Percentiles rank a stretch among this genome's conserved stretches.
Evolutionary conservation across 2,329 filamentous ascomycete genomes (phyloP).

Genomic region (Hymenoscyphus occultus): DNA sequence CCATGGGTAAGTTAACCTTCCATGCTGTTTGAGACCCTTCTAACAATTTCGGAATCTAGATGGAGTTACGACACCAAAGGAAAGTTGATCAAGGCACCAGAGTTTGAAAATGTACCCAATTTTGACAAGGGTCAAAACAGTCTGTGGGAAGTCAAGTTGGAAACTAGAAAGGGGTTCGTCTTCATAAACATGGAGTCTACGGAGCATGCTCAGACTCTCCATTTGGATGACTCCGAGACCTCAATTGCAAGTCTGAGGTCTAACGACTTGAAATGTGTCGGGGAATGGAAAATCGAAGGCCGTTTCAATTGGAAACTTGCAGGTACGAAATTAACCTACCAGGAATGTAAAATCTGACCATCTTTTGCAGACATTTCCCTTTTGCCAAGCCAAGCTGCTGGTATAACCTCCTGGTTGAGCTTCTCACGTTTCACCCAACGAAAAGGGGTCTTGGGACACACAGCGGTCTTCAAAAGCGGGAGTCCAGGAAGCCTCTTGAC

Average conservation of each 20-base stretch:
- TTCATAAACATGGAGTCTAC: conserved; percentile 30
- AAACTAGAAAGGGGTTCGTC: conserved; percentile 24
- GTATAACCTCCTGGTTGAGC: background rate
- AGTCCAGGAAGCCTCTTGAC: conserved; percentile 9
- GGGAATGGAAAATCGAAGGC: conserved; percentile 29
- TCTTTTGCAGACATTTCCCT: conserved; percentile 10
- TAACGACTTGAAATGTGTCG: conserved; percentile 19
- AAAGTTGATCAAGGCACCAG: conserved; percentile 33
- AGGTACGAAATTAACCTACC: conserved; percentile 19
- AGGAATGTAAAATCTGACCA: conserved; percentile 9
- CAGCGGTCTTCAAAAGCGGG: background rate
- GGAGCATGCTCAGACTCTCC: conserved; percentile 2
- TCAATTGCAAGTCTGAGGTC: conserved; percentile 12
- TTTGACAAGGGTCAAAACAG: conserved; percentile 32
- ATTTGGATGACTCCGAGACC: conserved; percentile 4
- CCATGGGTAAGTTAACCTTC: conserved; percentile 22
- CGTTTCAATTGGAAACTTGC: conserved; percentile 33
- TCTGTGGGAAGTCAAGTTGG: conserved; percentile 29
- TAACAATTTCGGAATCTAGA: background rate
- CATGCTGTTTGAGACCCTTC: background rate
- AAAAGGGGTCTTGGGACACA: background rate
- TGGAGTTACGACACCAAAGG: conserved; percentile 34
- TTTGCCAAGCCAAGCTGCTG: background rate
- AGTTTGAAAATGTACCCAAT: conserved; percentile 31
- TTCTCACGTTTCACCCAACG: background rate